phyloP scores from a whole-genome alignment of 257 asterid species.

The Ligustrum vulgare region DNA sequence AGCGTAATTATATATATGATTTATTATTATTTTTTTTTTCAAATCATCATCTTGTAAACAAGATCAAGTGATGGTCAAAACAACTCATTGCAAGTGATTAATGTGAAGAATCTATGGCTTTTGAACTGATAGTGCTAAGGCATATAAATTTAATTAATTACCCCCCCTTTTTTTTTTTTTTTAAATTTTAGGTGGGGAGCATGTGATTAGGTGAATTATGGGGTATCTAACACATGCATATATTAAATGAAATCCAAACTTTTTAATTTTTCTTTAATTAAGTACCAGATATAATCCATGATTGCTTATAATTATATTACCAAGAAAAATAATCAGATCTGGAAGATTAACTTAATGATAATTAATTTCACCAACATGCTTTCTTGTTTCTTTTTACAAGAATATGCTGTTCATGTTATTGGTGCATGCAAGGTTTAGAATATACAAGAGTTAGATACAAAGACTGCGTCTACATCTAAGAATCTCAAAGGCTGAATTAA shows the following conservation, averaged over 20 bases:
- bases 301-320: conserved; percentile 4
- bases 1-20: too few relatives aligned
- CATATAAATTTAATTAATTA: background rate
- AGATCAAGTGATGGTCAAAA: background rate
- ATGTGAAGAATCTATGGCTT: background rate
- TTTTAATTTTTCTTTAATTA: background rate
- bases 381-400: conserved; percentile 27
- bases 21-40: too few relatives aligned
- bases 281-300: conserved; percentile 3
- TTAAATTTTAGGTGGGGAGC: conserved; percentile 40
- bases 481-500: background rate
- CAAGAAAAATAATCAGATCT: conserved; percentile 22
- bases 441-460: background rate
- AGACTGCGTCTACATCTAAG: background rate
- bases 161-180: too few relatives aligned
- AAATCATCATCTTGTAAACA: background rate
- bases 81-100: background rate
- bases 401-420: conserved; percentile 65
- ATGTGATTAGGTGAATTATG: conserved; percentile 76
- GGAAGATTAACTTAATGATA: conserved; percentile 33
- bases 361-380: conserved; percentile 10
- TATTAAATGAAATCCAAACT: conserved; percentile 14
- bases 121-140: background rate
- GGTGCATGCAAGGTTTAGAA: conserved; percentile 30
- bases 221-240: conserved; percentile 77